Evolutionary conservation across 2,329 filamentous ascomycete species (phyloP), one percentile per base, ranked within the genome.

Genomic region (Aplosporella prunicola): DNA sequence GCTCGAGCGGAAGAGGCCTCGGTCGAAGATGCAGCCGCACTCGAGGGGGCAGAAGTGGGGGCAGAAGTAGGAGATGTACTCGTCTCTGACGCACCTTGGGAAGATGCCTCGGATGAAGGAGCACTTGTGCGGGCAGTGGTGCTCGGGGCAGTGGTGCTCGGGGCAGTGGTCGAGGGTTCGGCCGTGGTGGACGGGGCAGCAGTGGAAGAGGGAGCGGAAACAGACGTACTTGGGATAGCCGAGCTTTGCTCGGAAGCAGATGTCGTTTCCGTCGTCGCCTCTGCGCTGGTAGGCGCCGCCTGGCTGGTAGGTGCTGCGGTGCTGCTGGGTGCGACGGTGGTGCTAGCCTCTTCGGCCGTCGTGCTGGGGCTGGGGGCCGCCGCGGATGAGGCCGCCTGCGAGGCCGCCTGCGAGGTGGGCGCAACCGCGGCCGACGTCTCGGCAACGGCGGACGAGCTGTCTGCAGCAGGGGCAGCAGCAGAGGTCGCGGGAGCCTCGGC

Each of bases 361-460:
- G 35, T 20, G 39, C 35, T 23, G 30, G 35, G 15, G 39, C 35
- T 23, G 30, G 20, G 20, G 22, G 9, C 32, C 15, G 32, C 9
- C 6, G 18, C 14, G 32, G 13, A 26, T 25, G 32, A 35, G n/a
- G 35, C 20, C 11, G 31, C 26, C 38, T 25, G 35, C 17, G 30
- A 22, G 16, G 33, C 24, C 15, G 42, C 43, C 43, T 31, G 45
- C 39, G 17, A 13, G 13, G 26, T 18, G 33, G 20, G 25, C 34
- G 23, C 25, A 11, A 10, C 35, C 18, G 23, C 24, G 16, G 31
- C 17, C 9, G 44, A 32, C 37, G 20, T 27, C 35, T 41, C 32
- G 28, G 38, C 24, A 22, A 27, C 30, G n/a, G n/a, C n/a, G n/a
- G n/a, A n/a, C n/a, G n/a, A n/a, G 36, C 28, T 36, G 40, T 44